Conservation (phyloP, 352 stramenopile species). For the Globisporangium radiosum region DNA sequence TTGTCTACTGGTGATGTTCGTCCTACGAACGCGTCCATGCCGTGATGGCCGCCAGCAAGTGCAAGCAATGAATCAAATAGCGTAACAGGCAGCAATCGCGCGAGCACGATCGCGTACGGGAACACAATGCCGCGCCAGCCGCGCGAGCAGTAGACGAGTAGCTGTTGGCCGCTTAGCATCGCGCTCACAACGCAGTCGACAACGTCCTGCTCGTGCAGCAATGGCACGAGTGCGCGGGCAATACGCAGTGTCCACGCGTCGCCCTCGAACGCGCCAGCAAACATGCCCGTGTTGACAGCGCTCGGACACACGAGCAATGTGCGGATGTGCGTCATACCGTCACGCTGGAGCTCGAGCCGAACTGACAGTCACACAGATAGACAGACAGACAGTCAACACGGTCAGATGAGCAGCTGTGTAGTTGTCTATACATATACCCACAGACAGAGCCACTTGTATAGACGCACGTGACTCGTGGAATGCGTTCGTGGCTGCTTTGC, state of each 20-base stretch:
- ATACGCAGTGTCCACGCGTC: slow-evolving; percentile 30
- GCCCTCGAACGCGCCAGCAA: slow-evolving; percentile 42
- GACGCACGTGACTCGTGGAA: slow-evolving; percentile 61
- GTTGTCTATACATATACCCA: neutral
- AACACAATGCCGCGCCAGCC: slow-evolving; percentile 46
- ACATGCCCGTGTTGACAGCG: slow-evolving; percentile 75
- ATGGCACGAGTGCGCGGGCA: slow-evolving; percentile 37
- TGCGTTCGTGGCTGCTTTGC: slow-evolving; percentile 63
- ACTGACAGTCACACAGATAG: slow-evolving; percentile 24
- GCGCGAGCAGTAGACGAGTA: slow-evolving; percentile 60
- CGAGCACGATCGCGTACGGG: slow-evolving; percentile 39
- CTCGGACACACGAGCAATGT: slow-evolving; percentile 74
- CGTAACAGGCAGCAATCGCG: slow-evolving; percentile 47
- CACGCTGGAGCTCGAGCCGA: slow-evolving; percentile 62
- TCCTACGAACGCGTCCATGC: slow-evolving; percentile 75
- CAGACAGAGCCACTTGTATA: neutral
- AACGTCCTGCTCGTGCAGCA: slow-evolving; percentile 41
- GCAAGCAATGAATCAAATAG: slow-evolving; percentile 47
- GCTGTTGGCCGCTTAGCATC: slow-evolving; percentile 46
- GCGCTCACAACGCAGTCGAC: slow-evolving; percentile 41
- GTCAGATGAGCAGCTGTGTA: neutral
- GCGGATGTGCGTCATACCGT: slow-evolving; percentile 44
- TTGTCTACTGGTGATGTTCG: neutral
- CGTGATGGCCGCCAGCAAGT: slow-evolving; percentile 51
- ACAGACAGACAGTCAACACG: neutral